A percentile compares a stretch with the other conserved stretches of the same genome.
These are phyloP conservation scores for Shiraia sp. DNA, from an alignment of 2,329 filamentous ascomycete genomes.

Conservation along the genomic window DNA sequence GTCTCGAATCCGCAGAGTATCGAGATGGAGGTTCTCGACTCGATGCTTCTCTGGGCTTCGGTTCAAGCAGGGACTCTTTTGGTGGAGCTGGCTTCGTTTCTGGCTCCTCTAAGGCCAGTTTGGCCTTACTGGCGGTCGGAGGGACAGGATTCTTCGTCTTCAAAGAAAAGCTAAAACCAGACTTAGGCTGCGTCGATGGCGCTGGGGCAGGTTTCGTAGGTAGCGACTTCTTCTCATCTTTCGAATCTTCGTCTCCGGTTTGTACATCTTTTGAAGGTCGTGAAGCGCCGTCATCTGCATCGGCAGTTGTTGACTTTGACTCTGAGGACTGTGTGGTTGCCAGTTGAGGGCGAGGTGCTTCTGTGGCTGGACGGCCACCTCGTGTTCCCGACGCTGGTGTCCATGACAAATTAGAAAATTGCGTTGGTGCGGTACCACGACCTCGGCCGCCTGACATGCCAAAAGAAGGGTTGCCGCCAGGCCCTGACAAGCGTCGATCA, in stretches of 20 bases:
- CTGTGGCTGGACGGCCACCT: conserved; percentile 53
- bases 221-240: conserved; percentile 57
- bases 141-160: conserved; percentile 69
- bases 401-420: conserved; percentile 74
- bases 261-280: conserved; percentile 67
- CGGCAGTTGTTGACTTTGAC: conserved; percentile 41
- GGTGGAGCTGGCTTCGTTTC: conserved; percentile 37
- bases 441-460: conserved; percentile 54
- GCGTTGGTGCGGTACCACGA: conserved; percentile 50
- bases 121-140: conserved; percentile 56
- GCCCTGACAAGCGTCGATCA: conserved; percentile 50
- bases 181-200: conserved; percentile 56
- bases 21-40: conserved; percentile 29
- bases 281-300: conserved; percentile 64
- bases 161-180: conserved; percentile 85
- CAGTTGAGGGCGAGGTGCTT: conserved; percentile 38
- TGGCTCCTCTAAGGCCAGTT: conserved; percentile 51
- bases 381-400: conserved; percentile 61
- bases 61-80: conserved; percentile 46
- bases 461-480: conserved; percentile 49
- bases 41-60: conserved; percentile 44
- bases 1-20: conserved; percentile 24
- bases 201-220: conserved; percentile 55
- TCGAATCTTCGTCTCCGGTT: conserved; percentile 64
- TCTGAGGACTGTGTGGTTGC: conserved; percentile 13